phyloP scores from a whole-genome alignment of 305 asterid species.

The Andrographis paniculata region DNA sequence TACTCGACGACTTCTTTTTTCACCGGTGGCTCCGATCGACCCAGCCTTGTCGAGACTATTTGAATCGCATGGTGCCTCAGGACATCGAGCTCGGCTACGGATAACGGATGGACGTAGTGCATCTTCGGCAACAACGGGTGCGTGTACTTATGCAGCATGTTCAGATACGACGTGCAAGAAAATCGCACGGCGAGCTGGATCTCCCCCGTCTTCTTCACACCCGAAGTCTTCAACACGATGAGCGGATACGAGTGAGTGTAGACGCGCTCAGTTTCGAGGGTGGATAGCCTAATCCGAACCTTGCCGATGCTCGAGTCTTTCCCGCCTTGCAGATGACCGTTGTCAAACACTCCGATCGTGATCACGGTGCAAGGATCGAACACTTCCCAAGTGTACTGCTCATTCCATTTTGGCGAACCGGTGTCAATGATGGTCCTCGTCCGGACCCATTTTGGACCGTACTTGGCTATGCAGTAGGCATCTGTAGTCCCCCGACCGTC shows the following conservation, averaged over 20 bases:
- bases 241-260: constrained; percentile 80
- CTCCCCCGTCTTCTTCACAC: constrained; percentile 79
- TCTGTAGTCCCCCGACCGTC: constrained; percentile 59
- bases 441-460: constrained; percentile 75
- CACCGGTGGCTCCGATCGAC: constrained; percentile 69
- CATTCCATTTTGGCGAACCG: constrained; percentile 64
- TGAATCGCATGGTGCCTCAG: constrained; percentile 52
- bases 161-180: constrained; percentile 55
- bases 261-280: constrained; percentile 70
- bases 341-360: constrained; percentile 61
- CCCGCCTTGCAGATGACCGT: constrained; percentile 51
- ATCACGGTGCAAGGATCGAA: constrained; percentile 74
- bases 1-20: constrained; percentile 56
- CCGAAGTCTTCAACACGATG: constrained; percentile 45
- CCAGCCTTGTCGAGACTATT: constrained; percentile 38
- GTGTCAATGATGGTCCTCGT: constrained; percentile 67
- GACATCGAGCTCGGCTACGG: constrained; percentile 37
- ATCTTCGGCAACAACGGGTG: constrained; percentile 68
- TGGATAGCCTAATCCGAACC: constrained; percentile 73
- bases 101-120: constrained; percentile 66
- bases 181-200: constrained; percentile 67
- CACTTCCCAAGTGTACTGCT: constrained; percentile 90
- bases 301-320: constrained; percentile 59
- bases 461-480: constrained; percentile 72
- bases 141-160: constrained; percentile 55